A percentile compares a stretch with the other conserved stretches of the same genome.
Evolutionary conservation across 306 rosid genomes (phyloP).

Genomic region (Pterocarpus santalinus): DNA sequence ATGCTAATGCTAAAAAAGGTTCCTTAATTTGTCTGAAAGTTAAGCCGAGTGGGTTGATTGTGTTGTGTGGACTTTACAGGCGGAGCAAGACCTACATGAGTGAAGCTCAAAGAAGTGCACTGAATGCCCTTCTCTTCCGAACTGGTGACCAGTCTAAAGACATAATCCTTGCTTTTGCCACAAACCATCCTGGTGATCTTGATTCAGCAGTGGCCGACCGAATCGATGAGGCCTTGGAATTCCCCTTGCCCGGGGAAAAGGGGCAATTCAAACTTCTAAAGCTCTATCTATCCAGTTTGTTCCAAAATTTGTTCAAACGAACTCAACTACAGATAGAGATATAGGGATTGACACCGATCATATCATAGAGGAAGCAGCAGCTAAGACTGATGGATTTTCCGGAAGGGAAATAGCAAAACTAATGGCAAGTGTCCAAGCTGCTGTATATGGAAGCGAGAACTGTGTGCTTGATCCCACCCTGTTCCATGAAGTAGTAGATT

Average conservation of each 20-base stretch:
- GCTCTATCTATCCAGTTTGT: slow-evolving; percentile 77
- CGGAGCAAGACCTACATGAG: slow-evolving; percentile 97
- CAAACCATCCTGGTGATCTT: slow-evolving; percentile 96
- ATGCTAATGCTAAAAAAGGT: too few relatives aligned
- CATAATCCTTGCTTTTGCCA: slow-evolving; percentile 96
- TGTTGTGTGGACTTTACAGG: slow-evolving; percentile 63
- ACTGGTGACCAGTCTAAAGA: slow-evolving; percentile 99
- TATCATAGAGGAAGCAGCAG: slow-evolving; percentile 83
- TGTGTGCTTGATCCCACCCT: slow-evolving; percentile 82
- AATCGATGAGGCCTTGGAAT: slow-evolving; percentile 93
- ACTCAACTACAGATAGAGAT: slow-evolving; percentile 78
- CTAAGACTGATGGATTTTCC: slow-evolving; percentile 86
- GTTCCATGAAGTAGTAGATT: slow-evolving; percentile 91
- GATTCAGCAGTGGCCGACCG: slow-evolving; percentile 98
- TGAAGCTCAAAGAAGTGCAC: slow-evolving; percentile 99
- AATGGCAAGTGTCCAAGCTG: slow-evolving; percentile 97
- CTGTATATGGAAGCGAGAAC: slow-evolving; percentile 87
- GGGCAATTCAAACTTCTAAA: slow-evolving; percentile 87
- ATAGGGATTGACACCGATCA: slow-evolving; percentile 85
- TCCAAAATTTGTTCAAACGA: slow-evolving; percentile 66
- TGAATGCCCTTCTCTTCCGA: slow-evolving; percentile 96
- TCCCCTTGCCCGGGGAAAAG: slow-evolving; percentile 91
- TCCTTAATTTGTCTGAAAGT: background rate
- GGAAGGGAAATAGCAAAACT: slow-evolving; percentile 97
- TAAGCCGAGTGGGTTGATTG: background rate